phyloP scores from a whole-genome alignment of 768 basidiomycete genomes.

The Crassisporium funariophilum region DNA sequence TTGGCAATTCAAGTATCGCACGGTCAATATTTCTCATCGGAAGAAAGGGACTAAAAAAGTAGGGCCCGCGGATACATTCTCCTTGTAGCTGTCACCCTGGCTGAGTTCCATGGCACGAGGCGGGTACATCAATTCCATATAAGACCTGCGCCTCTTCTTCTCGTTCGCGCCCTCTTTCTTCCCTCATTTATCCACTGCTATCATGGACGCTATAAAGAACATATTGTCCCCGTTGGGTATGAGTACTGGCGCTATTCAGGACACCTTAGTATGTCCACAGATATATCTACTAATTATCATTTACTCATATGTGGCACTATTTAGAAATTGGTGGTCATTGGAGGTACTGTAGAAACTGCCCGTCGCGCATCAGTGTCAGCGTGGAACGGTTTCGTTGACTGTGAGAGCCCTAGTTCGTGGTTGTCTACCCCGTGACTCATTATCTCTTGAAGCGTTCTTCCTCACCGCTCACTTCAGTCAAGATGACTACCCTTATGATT shows the following conservation, averaged over 20 bases:
- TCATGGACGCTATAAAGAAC: slow-evolving; percentile 73
- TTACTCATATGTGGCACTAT: slow-evolving; percentile 8
- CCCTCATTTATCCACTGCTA: slow-evolving; percentile 32
- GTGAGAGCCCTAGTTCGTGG: slow-evolving; percentile 40
- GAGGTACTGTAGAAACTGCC: slow-evolving; percentile 86
- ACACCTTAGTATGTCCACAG: slow-evolving; percentile 62
- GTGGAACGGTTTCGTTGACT: slow-evolving; percentile 90
- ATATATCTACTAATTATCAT: not conserved
- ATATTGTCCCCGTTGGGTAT: slow-evolving; percentile 72
- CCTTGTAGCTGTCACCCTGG: slow-evolving; percentile 35
- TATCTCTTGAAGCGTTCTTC: slow-evolving; percentile 65
- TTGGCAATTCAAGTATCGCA: slow-evolving; percentile 17
- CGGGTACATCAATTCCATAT: slow-evolving; percentile 39
- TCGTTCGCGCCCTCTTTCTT: slow-evolving; percentile 32
- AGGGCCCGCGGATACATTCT: slow-evolving; percentile 26
- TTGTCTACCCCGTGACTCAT: slow-evolving; percentile 1
- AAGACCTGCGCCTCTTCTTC: slow-evolving; percentile 43
- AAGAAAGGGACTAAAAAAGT: slow-evolving; percentile 13
- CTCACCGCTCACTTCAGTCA: slow-evolving; percentile 87
- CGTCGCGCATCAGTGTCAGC: slow-evolving; percentile 79
- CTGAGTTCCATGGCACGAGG: slow-evolving; percentile 41
- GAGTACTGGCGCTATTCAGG: slow-evolving; percentile 71
- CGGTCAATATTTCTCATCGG: slow-evolving; percentile 25
- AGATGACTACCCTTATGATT: slow-evolving; percentile 87
- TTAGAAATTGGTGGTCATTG: slow-evolving; percentile 89